Evolutionary conservation across 768 basidiomycete genomes (phyloP), one percentile per base, ranked within the genome.

Genomic region (Suillus hirtellus): DNA sequence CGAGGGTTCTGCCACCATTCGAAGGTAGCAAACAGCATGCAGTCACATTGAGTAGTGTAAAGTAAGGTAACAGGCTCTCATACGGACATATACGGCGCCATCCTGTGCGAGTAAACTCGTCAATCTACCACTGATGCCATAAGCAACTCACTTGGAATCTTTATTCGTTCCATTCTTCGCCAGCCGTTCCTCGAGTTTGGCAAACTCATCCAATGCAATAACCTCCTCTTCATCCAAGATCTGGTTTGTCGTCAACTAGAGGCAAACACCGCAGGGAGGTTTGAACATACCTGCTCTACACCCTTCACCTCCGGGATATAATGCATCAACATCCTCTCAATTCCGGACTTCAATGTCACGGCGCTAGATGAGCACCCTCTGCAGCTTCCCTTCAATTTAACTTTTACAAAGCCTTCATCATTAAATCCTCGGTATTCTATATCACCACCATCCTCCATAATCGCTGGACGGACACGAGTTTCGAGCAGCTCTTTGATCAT

Each of bases 401-500:
- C 82, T 72, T 85, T 85, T 6, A 37, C 96, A 37, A 92, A 70
- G 3, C 91, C 92, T 24, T 86, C 86, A 67, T 96, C 93, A 58
- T 85, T 83, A 70, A 99, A 96, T 2, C 93, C 95, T 42, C 89
- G 85, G 74, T 92, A 99, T 77, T 99, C 97, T 63, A 99, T 96
- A 73, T 99, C 97, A 2, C 97, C 97, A 0, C 97, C 97, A 62
- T 99, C 96, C 75, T 99, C 97, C 92, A 96, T 96, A 64, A 99
- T 99, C 4, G 95, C 93, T 6, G 97, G 97, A 61, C 97, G 80
- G 19, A 99, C 95, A 15, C 97, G 80, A 2, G 96, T 99, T 73
- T 98, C 96, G 59, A 99, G 79, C 46, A 99, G 75, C 73, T 99
- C 97, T 75, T 99, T 99, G 69, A 99, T 95, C 96, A 99, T 99